Evolutionary conservation across 129 eudicot genomes (phyloP).

Genomic region (Tanacetum coccineum): DNA sequence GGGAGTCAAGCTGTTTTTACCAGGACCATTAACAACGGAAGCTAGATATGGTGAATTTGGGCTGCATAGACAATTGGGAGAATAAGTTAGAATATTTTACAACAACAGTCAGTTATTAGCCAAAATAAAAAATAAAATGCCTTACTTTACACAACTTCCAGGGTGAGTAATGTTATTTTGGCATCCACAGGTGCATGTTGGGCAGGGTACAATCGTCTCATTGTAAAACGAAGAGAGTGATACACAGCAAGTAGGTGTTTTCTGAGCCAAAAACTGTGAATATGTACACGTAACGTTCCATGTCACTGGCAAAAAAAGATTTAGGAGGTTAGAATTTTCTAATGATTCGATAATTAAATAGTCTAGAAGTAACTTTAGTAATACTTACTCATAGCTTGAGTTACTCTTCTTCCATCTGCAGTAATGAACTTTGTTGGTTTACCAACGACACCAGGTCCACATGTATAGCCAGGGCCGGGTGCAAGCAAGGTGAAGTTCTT

Average conservation of each 20-base stretch:
- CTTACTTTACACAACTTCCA: slow-evolving; percentile 89
- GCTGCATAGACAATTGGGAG: slow-evolving; percentile 35
- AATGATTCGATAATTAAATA: background rate
- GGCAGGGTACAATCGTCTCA: slow-evolving; percentile 84
- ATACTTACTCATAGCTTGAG: slow-evolving; percentile 95
- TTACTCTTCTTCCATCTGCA: slow-evolving; percentile 74
- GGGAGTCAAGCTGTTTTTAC: slow-evolving; percentile 57
- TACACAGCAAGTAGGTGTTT: slow-evolving; percentile 91
- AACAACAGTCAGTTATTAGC: background rate
- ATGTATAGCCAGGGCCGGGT: slow-evolving; percentile 92
- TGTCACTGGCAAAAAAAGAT: slow-evolving; percentile 68
- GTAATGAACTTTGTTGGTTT: slow-evolving; percentile 63
- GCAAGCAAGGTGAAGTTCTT: slow-evolving; percentile 80
- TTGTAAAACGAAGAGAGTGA: slow-evolving; percentile 92
- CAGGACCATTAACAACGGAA: slow-evolving; percentile 70
- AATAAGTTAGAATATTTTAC: background rate
- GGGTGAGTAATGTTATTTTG: slow-evolving; percentile 67
- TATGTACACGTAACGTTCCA: slow-evolving; percentile 95
- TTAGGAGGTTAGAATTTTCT: slow-evolving; percentile 11
- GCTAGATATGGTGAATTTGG: slow-evolving; percentile 66
- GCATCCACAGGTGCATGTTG: slow-evolving; percentile 95
- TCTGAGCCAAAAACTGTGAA: slow-evolving; percentile 89
- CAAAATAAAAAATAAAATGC: background rate
- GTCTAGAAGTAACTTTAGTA: background rate
- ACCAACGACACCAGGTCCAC: slow-evolving; percentile 80